Base-by-base conservation (phyloP, 1,284 basidiomycete genomes). In the Blastosporella zonata region DNA sequence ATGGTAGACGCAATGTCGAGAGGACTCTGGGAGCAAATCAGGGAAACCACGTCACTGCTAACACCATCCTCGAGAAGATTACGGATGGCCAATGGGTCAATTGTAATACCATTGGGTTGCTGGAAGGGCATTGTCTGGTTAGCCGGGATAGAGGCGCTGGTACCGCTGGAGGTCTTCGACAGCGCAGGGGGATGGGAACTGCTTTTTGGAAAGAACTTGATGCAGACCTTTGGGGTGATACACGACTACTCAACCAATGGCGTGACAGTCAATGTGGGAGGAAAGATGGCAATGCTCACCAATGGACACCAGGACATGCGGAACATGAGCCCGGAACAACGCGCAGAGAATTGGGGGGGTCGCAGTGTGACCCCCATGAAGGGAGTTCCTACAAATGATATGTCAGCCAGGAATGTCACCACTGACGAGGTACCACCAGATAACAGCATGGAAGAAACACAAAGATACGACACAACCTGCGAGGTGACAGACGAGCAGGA, bases 151-250 rank as follows among this genome's bases (percentile, higher is more conserved):
- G 25, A 29, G 18, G 40, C 52, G 1, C 13, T 41, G 12, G 61
- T 59, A 1, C 12, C 17, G 1, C 64, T 71, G 22, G 67, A 69
- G 39, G 59, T 71, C 0, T 67, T 71, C 36, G 55, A 63, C 28
- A 66, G 66, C 27, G 57, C 57, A 0, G 62, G 62, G 0, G 53
- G 61, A 1, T 70, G 67, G 64, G 49, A 59, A 2, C 46, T 69
- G n/a, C 54, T 69, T 0, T 55, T 68, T 3, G 64, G 65, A 3
- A 68, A 69, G 47, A 61, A 61, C 3, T 45, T 68, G 6, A 56
- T 68, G 8, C 42, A 47, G 18, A 20, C 38, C 0, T 65, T 67
- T 22, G 33, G 49, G 1, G 58, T 52, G 2, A 44, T 58, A 0
- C 68, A 69, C 38, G 54, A 62, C 27, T 69, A 67, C 40, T 29